Evolutionary conservation across 1,284 basidiomycete species (phyloP), one percentile per base, ranked within the genome.

Genomic region (Cystobasidiaceae sp.): DNA sequence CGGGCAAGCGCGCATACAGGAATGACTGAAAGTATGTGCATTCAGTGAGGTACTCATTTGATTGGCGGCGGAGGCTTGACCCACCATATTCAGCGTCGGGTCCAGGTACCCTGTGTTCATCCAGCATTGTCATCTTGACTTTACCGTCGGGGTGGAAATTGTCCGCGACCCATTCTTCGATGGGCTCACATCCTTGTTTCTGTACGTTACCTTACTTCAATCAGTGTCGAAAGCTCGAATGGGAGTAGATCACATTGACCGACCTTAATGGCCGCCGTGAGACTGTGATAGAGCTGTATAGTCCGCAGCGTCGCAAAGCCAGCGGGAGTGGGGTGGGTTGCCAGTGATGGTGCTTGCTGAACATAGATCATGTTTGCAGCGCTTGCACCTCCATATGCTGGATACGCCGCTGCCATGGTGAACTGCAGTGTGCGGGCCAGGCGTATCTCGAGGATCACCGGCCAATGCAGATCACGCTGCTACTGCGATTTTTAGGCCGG

Each of bases 121-220:
- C 60, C 21, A 25, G 43, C 27, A 62, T 41, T 19, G 28, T 62
- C n/a, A 62, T 43, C n/a, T 44, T 51, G 34, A 62, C 39, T 34
- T 30, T 44, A 7, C 32, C 50, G 25, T 54, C 60, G n/a, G 25
- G 39, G n/a, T 49, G 34, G 25, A 62, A 62, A 30, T 27, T 43
- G 2, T 62, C 60, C 4, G 21, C 7, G 13, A 45, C 28, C 19
- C 60, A 62, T 17, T 43, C 17, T 34, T 56, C 54, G 9, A 56
- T 44, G 15, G 39, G 39, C 13, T n/a, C 25, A 1, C n/a, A 4
- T 13, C 37, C 54, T n/a, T 56, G 23, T 23, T 44, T 56, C 54
- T 56, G 25, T 13, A 39, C 32, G 25, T 21, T n/a, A n/a, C n/a
- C n/a, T n/a, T n/a, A n/a, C n/a, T n/a, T n/a, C n/a, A n/a, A n/a